A percentile compares a stretch with the other conserved stretches of the same genome.
phyloP scores from a whole-genome alignment of 2,329 filamentous ascomycete genomes.

The Alternaria atra region DNA sequence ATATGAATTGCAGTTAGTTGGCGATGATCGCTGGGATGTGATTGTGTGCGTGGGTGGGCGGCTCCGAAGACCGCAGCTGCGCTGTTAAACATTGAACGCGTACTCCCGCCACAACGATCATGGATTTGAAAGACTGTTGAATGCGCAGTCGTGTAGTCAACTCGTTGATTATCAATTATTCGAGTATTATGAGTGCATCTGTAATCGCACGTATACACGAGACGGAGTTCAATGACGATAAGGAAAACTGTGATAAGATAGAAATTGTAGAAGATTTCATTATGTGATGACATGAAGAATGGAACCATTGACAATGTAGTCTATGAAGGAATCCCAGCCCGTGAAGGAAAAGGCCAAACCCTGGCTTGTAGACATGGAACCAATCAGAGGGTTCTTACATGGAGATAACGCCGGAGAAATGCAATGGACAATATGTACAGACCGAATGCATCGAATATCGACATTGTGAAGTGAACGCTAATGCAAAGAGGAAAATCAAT shows the following conservation, averaged over 20 bases:
- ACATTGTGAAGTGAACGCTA: constrained; percentile 30
- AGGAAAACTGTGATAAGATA: background rate
- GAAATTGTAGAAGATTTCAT: background rate
- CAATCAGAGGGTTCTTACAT: constrained; percentile 36
- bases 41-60: background rate
- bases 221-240: background rate
- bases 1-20: background rate
- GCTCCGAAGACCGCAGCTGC: constrained; percentile 2
- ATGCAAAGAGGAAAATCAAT: constrained; percentile 14
- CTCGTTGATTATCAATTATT: constrained; percentile 1
- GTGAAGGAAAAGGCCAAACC: constrained; percentile 8
- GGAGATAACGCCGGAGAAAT: constrained; percentile 31
- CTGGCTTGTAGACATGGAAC: constrained; percentile 25
- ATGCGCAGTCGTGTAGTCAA: background rate
- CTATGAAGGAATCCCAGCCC: constrained; percentile 8
- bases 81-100: background rate
- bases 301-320: constrained; percentile 8
- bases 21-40: background rate
- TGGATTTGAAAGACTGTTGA: background rate
- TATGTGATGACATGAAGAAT: background rate
- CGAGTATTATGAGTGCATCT: background rate
- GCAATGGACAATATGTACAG: constrained; percentile 24
- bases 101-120: background rate
- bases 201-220: background rate
- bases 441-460: constrained; percentile 33